Evolutionary conservation across 345 rosid genomes (phyloP), one percentile per base, ranked within the genome.

Genomic region (Populus pruinosa): DNA sequence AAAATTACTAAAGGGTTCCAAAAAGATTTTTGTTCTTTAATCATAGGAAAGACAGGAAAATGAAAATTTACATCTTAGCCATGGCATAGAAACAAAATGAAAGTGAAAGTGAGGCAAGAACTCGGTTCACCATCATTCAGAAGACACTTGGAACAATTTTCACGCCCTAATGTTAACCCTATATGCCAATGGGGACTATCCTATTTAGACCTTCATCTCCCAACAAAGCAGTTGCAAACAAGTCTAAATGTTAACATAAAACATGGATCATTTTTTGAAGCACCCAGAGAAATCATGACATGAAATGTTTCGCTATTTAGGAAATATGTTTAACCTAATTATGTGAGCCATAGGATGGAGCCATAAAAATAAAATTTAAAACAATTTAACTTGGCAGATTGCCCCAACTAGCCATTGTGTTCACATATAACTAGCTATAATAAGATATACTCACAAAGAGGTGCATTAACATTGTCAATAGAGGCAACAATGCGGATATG

Each of bases 381-480:
- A 47, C 18, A 47, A 47, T 47, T 47, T 47, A 47, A 47, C 18
- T 44, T 47, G 25, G 35, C 67, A 63, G 33, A 11, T 25, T 63
- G 43, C 47, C 41, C 47, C 67, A 41, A 41, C 47, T 2, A 41
- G 47, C 47, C 47, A 13, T 5, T 25, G 21, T 62, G 17, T 69
- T 55, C 18, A 10, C 35, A 33, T 7, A 33, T 25, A 67, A 23
- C 17, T 21, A 31, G 53, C 10, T 38, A 64, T 12, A 44, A 47
- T 21, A 72, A 55, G 72, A 66, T 64, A 66, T 29, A 83, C 97
- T 87, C 91, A 93, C 97, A 72, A 68, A 96, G 91, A 65, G 92
- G 89, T 62, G 98, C 83, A 76, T 91, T 96, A 62, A 96, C 96
- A 83, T 93, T 96, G 78, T 92, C 97, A 25, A 93, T 83, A n/a